Evolutionary conservation across 116 monocot genomes (phyloP).

Genomic region (Zostera marina): DNA sequence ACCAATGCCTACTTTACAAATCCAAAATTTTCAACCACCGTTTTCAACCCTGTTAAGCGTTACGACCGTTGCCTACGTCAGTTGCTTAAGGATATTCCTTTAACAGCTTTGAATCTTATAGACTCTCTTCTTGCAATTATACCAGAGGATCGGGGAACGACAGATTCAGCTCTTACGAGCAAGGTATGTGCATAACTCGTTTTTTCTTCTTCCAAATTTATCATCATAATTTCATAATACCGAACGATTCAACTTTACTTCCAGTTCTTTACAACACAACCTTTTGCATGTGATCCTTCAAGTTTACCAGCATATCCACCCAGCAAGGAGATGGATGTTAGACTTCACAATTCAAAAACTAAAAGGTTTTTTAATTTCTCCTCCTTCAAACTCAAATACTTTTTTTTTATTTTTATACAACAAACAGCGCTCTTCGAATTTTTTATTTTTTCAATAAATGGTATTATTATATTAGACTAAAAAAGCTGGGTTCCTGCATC

Average conservation of each 20-base stretch:
- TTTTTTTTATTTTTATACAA: too few species aligned
- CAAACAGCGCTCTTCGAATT: too few species aligned
- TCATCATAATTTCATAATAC: background rate
- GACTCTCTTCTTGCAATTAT: constrained; percentile 56
- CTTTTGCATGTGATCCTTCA: constrained; percentile 57
- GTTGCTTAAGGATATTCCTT: constrained; percentile 46
- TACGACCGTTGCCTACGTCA: constrained; percentile 45
- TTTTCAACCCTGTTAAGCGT: constrained; percentile 55
- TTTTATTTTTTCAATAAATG: background rate
- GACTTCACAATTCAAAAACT: constrained; percentile 41
- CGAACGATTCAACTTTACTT: background rate
- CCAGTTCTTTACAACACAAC: constrained; percentile 52
- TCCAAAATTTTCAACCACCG: constrained; percentile 41
- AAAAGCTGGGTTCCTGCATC: too few species aligned
- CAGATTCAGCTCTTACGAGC: constrained; percentile 59
- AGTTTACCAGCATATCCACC: constrained; percentile 65
- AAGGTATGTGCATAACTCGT: too few species aligned
- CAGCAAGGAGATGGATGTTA: constrained; percentile 71
- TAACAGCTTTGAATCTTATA: constrained; percentile 45
- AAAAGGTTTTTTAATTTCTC: constrained; percentile 25
- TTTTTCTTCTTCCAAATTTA: background rate
- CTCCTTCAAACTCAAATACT: background rate
- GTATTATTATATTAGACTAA: too few species aligned
- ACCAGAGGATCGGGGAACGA: constrained; percentile 48
- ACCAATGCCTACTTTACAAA: constrained; percentile 48